Base-by-base conservation (phyloP, 805 yeast genomes). In the Saturnispora bothae region DNA sequence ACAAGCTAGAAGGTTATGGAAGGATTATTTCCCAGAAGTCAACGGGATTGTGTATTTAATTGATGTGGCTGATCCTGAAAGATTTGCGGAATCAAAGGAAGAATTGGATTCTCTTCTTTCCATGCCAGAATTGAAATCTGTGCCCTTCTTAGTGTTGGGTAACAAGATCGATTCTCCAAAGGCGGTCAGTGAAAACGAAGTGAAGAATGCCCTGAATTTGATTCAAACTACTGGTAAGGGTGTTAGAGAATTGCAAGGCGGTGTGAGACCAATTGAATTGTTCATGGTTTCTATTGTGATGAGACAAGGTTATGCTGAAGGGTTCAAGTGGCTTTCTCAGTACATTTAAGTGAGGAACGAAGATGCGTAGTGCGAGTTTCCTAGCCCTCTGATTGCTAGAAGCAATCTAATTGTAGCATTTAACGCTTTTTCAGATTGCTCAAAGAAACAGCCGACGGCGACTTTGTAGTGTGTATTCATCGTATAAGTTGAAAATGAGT, bases 1-100 rank as follows among this genome's bases (percentile, higher is more conserved):
- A 61, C 96, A 89, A 66, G 97, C 99, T 35, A 88, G 99, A 67
- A 85, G 98, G 66, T 77, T 92, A 57, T 92, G 99, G 99, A 88
- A 88, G 60, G 97, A 92, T 61, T 92, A 92, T 63, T 92, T 92
- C 80, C 99, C 99, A 43, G 99, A 92, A 66, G 99, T 92, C 35
- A 83, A 86, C 61, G 98, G 96, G 40, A 92, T 92, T 49, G 97
- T 92, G 23, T 92, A 83, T 62, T 69, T 92, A 43, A 96, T 92
- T 23, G 99, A 92, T 60, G 94, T 95, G 40, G 97, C 97, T 40
- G 98, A 92, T 59, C 79, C 92, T 28, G 95, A 80, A 59, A 81
- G 99, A 64, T 83, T 92, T 52, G 82, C 83, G 49, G 99, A 92
- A 69, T 82, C 95, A 45, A 82, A 83, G 64, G 85, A 86, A 31